Base-by-base conservation (phyloP, 164 flowering plant species). In the Annona cherimola region DNA sequence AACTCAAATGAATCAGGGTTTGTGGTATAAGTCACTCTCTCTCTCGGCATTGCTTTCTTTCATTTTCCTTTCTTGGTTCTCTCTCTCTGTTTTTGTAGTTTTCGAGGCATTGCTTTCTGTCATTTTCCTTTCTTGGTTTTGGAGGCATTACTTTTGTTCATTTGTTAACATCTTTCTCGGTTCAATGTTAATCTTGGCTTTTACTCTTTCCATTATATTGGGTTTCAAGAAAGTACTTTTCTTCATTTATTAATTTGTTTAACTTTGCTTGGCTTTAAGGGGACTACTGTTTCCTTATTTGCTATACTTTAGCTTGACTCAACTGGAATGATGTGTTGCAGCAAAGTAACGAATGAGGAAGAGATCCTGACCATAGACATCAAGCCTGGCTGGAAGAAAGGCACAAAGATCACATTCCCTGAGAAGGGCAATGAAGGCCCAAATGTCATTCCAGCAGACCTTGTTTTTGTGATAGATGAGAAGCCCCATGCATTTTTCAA, bases 361-460 rank as follows among this genome's bases (percentile, higher is more conserved):
- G 98, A 95, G 86, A 88, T 93, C 60, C 75, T 95, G 84, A 82
- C 90, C 14, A 88, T 95, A 57, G 94, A 93, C 69, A 82, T 95
- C 60, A 94, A 86, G 78, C 99, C 97, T 69, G 99, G 98, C 61
- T 93, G 98, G 98, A 95, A 93, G 83, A 93, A 90, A 79, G 99
- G 99, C 61, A 94, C 99, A 40, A 94, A 88, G 81, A 87, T 94
- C 71, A 92, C 97, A 61, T 95, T 95, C 71, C 94, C 97, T 0
- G 93, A 90, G 83, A 95, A 85, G 85, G 93, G 98, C 68, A 87
- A 89, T 68, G 83, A 87, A 69, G 92, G 81, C 73, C 91, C 86
- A 35, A 90, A 92, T 57, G 72, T 86, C 66, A 79, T 84, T 75
- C 88, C 97, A 4, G 89, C 97, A 18, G 99, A 95, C 82, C 81